Base-by-base conservation (phyloP, 1,139 yeast genomes). In the Eremothecium gossypii region DNA sequence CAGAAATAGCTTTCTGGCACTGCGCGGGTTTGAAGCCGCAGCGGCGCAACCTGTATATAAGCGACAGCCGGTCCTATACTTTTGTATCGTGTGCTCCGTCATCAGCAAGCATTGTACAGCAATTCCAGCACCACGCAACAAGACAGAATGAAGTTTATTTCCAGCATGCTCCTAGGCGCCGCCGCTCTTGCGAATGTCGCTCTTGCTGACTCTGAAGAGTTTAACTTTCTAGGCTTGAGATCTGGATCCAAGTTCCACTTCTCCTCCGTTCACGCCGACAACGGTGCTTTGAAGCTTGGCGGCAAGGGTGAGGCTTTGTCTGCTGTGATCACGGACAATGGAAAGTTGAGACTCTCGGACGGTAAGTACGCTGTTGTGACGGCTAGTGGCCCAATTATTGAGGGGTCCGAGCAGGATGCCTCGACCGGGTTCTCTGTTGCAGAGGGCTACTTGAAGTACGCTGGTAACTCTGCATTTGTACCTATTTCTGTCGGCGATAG, bases 201-300 rank as follows among this genome's bases (percentile, higher is more conserved):
- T 26, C 30, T 27, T 4, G 66, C 66, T 29, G 66, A 61, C 50
- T 61, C 67, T 17, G 58, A 57, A 36, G 40, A 51, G n/a, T 64
- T 65, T 45, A 58, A 60, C 39, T 43, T 60, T 40, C 30, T 63
- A 11, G 45, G 55, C 33, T 55, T 64, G 46, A 53, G 57, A 44
- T 62, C 67, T 34, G 66, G 64, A 33, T 52, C 66, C 30, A 46
- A 44, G 17, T 51, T 58, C 46, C 67, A 64, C 46, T 54, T 54
- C 48, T 40, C 55, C 31, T 39, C 49, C 20, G 50, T 48, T 11
- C 41, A 40, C 41, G 44, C 37, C 5, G 31, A 40, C 8, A 45
- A 45, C 27, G 55, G 54, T 32, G 44, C 53, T 29, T 43, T 57
- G n/a, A 42, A 42, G 27, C 41, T 38, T 8, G 45, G 45, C 14